phyloP scores from a whole-genome alignment of 345 rosid species.

The Eucalyptus curtisii region DNA sequence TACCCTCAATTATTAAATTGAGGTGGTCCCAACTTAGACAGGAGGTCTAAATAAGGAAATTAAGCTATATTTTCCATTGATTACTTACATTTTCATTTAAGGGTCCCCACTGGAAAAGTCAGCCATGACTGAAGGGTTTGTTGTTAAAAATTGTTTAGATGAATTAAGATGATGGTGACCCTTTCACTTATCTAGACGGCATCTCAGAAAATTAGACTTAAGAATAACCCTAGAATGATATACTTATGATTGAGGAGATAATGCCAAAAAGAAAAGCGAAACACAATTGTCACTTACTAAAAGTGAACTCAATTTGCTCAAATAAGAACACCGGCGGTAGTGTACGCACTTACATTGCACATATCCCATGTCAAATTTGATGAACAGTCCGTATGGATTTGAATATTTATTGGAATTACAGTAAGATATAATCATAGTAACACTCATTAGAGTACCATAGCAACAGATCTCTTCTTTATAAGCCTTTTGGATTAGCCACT shows the following conservation, averaged over 20 bases:
- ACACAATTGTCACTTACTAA: neutral
- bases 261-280: neutral
- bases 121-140: neutral
- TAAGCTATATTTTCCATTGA: neutral
- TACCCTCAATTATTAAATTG: neutral
- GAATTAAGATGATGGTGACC: neutral
- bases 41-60: neutral
- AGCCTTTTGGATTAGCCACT: neutral
- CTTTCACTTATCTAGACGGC: neutral
- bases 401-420: neutral
- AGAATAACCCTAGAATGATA: neutral
- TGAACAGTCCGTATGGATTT: neutral
- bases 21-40: neutral
- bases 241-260: neutral
- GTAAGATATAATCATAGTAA: neutral
- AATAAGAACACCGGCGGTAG: neutral
- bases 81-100: neutral
- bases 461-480: neutral
- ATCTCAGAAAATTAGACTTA: neutral
- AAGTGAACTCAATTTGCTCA: neutral
- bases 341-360: neutral
- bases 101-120: neutral
- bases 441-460: neutral
- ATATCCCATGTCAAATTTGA: neutral
- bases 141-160: neutral